Base-by-base conservation (phyloP, 2,329 filamentous ascomycete species). In the Claviceps africana region DNA sequence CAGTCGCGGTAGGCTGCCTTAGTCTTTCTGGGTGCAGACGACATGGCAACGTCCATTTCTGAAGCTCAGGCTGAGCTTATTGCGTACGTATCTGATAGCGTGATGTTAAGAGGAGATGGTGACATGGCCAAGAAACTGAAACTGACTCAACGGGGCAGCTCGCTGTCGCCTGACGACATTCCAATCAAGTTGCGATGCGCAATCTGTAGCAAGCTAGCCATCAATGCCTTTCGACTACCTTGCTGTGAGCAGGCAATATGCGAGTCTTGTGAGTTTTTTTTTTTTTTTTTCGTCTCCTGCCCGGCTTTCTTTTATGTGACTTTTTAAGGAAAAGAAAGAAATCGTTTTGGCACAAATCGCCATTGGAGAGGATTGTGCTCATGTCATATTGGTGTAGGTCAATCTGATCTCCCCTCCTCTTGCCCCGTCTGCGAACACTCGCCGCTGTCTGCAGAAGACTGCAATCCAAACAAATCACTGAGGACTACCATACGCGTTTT, bases 181-280 rank as follows among this genome's bases (percentile, higher is more conserved):
- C 93, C 93, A n/a, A 88, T 90, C 62, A 96, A 95, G 75, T 78
- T 98, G 57, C 86, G 90, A 69, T 98, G 93, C 74, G 88, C 88
- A 50, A 87, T 88, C 60, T 98, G 93, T 71, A 93, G 86, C 71
- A 89, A 87, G 67, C 76, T 97, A 54, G 90, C 89, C 31, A 74
- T 95, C 57, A 94, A 96, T 65, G 88, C 91, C 9, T 95, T 88
- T 66, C 86, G 90, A 57, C 75, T 96, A 30, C 88, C 90, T 1
- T 98, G 93, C 70, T 98, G 93, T 68, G 93, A 96, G 64, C 91
- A 95, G 65, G 84, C 86, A 42, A 95, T 97, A 54, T 97, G 93
- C 74, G 86, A 91, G 64, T 78, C 75, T 58, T 98, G 93, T 96
- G 56, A 51, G 60, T 51, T 37, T 30, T 51, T 30, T 22, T 22